A percentile compares a stretch with the other conserved stretches of the same genome.
Evolutionary conservation across 23 red algal genomes (phyloP).

Genomic region (Gracilariopsis chorda): DNA sequence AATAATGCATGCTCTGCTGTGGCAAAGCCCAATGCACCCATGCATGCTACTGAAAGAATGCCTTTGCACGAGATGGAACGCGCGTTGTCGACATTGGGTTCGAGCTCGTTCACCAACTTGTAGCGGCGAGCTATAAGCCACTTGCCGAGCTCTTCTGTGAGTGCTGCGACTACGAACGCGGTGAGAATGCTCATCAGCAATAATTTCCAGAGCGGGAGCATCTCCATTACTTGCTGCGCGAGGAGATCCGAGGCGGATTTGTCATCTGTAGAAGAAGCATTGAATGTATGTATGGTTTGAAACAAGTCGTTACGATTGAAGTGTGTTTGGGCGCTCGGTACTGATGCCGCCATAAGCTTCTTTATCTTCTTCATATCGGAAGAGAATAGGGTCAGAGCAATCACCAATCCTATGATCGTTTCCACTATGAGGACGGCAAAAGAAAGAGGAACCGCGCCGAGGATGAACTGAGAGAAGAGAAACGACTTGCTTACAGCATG

Average conservation of each 20-base stretch:
- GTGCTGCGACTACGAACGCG: conserved; percentile 29
- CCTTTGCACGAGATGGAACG: conserved; percentile 23
- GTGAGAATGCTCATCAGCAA: background rate
- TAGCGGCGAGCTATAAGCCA: conserved; percentile 31
- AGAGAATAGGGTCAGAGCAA: background rate
- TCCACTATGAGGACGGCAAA: conserved; percentile 14
- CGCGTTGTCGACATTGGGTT: background rate
- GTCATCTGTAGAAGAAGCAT: background rate
- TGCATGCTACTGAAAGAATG: conserved; percentile 47
- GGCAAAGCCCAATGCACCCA: conserved; percentile 68
- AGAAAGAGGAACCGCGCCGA: conserved; percentile 4
- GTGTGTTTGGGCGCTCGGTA: too few relatives aligned
- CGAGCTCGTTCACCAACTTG: background rate
- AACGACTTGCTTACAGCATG: conserved; percentile 16
- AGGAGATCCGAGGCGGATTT: background rate
- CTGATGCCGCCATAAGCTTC: too few relatives aligned
- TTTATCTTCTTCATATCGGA: background rate
- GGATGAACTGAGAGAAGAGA: conserved; percentile 29
- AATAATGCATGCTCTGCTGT: conserved; percentile 56
- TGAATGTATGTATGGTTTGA: background rate
- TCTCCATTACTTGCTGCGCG: background rate
- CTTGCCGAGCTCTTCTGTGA: conserved; percentile 54
- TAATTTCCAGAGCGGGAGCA: conserved; percentile 44
- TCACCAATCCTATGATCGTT: background rate
- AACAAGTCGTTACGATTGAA: background rate